Evolutionary conservation across 208 protist species (phyloP).

Genomic region (Wallacemonas collosoma): DNA sequence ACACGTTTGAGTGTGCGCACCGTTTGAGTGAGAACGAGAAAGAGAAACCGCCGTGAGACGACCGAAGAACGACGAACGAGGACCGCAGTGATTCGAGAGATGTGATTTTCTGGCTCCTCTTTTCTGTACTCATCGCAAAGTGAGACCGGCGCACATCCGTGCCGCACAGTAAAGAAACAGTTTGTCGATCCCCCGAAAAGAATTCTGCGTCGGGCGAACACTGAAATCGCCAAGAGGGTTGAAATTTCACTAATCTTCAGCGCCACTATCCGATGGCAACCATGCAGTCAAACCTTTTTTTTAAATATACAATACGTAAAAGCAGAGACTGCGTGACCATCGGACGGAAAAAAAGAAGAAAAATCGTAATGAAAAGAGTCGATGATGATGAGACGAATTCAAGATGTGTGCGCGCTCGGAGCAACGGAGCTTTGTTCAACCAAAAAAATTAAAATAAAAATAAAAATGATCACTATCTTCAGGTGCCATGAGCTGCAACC

Average conservation of each 20-base stretch:
- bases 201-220: background rate
- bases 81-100: constrained; percentile 1
- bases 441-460: constrained; percentile 20
- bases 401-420: constrained; percentile 9
- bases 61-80: constrained; percentile 5
- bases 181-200: background rate
- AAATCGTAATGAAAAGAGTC: background rate
- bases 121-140: background rate
- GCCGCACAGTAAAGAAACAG: too few relatives aligned
- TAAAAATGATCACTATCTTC: constrained; percentile 3
- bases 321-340: constrained; percentile 8
- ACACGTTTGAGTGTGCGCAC: background rate
- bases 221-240: background rate
- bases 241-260: constrained; percentile 11
- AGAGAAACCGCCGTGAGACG: constrained; percentile 1
- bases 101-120: background rate
- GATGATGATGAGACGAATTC: constrained; percentile 17
- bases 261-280: background rate
- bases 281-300: too few relatives aligned
- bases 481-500: too few relatives aligned
- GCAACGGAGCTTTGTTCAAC: background rate
- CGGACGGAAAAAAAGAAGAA: too few relatives aligned
- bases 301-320: background rate
- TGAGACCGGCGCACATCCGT: too few relatives aligned
- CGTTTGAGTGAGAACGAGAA: constrained; percentile 5